phyloP scores from a whole-genome alignment of 2,329 filamentous ascomycete species.

The Fusarium penzigii region DNA sequence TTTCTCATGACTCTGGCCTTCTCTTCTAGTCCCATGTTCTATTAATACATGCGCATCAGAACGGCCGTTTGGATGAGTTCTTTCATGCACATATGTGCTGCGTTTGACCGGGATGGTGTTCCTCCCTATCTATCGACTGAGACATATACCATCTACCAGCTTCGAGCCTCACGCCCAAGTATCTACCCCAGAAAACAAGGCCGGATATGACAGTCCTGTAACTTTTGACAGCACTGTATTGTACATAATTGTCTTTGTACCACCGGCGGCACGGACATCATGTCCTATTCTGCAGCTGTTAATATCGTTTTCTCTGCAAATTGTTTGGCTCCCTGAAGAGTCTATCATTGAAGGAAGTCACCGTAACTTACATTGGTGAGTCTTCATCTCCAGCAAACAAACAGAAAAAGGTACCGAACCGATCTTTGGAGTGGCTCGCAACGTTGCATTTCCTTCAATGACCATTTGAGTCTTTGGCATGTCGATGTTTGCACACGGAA shows the following conservation, averaged over 20 bases:
- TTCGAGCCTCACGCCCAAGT: too few species aligned
- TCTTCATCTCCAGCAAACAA: neutral
- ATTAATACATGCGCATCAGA: neutral
- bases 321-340: conserved; percentile 5
- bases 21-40: neutral
- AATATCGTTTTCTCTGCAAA: conserved; percentile 3
- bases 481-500: neutral
- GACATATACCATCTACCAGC: neutral
- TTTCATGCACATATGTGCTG: neutral
- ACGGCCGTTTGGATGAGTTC: neutral
- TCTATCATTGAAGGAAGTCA: neutral
- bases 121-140: neutral
- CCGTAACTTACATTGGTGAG: too few species aligned
- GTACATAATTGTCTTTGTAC: conserved; percentile 6
- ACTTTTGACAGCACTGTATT: neutral
- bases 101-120: neutral
- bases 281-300: conserved; percentile 2
- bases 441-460: neutral
- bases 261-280: conserved; percentile 5
- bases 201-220: too few species aligned
- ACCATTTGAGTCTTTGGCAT: neutral
- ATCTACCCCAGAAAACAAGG: too few species aligned
- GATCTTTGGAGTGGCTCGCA: neutral
- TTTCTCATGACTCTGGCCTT: neutral
- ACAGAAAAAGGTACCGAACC: neutral